These are phyloP conservation scores for Lactifluus hygrophoroides DNA, from an alignment of 768 basidiomycete species.

Conservation along the genomic window DNA sequence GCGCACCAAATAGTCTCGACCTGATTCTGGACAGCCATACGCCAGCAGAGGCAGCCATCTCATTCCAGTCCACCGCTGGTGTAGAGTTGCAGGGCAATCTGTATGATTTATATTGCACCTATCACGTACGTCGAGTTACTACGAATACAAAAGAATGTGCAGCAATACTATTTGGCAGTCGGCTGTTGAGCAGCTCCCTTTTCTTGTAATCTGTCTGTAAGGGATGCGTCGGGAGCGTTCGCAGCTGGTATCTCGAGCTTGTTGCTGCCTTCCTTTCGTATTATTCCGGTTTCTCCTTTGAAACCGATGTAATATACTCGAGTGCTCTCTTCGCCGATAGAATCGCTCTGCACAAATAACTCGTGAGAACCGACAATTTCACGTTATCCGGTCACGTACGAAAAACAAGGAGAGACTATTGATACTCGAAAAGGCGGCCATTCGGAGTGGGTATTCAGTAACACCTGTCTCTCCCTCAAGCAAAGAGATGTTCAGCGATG, in stretches of 20 bases:
- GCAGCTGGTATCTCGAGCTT: conserved; percentile 73
- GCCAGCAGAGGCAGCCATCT: neutral
- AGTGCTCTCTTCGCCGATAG: conserved; percentile 55
- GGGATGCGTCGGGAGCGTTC: conserved; percentile 62
- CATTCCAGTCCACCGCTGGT: neutral
- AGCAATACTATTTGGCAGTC: conserved; percentile 39
- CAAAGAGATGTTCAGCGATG: conserved; percentile 63
- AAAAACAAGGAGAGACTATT: conserved; percentile 71
- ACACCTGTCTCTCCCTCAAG: conserved; percentile 61
- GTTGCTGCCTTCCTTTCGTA: conserved; percentile 48
- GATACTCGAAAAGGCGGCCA: conserved; percentile 69
- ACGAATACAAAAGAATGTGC: neutral
- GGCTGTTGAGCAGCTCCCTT: conserved; percentile 53
- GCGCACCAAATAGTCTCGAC: too few relatives aligned
- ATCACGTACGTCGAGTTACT: neutral
- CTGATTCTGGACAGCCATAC: neutral
- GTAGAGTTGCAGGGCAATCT: neutral
- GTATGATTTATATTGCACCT: neutral
- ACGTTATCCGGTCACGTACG: conserved; percentile 49
- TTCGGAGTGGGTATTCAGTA: conserved; percentile 69
- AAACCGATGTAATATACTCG: conserved; percentile 78
- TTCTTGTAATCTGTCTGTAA: conserved; percentile 52
- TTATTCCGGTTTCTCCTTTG: conserved; percentile 57
- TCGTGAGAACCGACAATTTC: conserved; percentile 7
- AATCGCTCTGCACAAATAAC: conserved; percentile 42